A percentile compares a stretch with the other conserved stretches of the same genome.
Evolutionary conservation across 805 yeast genomes (phyloP).

Genomic region (Starmera dryadoides): DNA sequence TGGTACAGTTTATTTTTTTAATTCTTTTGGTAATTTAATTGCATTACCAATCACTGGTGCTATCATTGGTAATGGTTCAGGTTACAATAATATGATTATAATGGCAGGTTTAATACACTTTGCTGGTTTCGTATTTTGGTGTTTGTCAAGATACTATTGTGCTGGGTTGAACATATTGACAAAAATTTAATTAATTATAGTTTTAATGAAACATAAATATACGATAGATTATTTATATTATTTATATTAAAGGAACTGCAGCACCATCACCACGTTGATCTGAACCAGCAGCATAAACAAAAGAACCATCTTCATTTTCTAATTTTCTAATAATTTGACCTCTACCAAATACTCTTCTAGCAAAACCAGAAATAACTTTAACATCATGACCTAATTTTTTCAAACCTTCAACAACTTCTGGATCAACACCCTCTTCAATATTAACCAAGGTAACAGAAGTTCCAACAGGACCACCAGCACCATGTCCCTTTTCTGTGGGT

Average conservation of each 20-base stretch:
- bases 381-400: constrained; percentile 52
- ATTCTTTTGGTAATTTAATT: constrained; percentile 40
- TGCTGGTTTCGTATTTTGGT: constrained; percentile 7
- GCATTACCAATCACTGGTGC: constrained; percentile 45
- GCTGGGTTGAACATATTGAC: not conserved
- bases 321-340: constrained; percentile 61
- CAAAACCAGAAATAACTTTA: constrained; percentile 31
- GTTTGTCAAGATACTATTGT: constrained; percentile 5
- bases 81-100: constrained; percentile 35
- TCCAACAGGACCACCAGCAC: constrained; percentile 59
- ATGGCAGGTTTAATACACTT: constrained; percentile 21
- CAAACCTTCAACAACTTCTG: constrained; percentile 38
- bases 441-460: constrained; percentile 52
- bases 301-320: constrained; percentile 24
- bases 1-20: constrained; percentile 52
- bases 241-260: constrained; percentile 44
- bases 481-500: constrained; percentile 44
- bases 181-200: not conserved
- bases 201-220: not conserved
- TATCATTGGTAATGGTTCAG: constrained; percentile 29
- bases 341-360: constrained; percentile 47
- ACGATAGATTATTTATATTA: not conserved
- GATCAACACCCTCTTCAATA: constrained; percentile 58
- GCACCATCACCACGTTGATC: constrained; percentile 87
- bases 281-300: constrained; percentile 62